These are phyloP conservation scores for Knufia petricola DNA, from an alignment of 2,329 filamentous ascomycete genomes.

Conservation along the genomic window DNA sequence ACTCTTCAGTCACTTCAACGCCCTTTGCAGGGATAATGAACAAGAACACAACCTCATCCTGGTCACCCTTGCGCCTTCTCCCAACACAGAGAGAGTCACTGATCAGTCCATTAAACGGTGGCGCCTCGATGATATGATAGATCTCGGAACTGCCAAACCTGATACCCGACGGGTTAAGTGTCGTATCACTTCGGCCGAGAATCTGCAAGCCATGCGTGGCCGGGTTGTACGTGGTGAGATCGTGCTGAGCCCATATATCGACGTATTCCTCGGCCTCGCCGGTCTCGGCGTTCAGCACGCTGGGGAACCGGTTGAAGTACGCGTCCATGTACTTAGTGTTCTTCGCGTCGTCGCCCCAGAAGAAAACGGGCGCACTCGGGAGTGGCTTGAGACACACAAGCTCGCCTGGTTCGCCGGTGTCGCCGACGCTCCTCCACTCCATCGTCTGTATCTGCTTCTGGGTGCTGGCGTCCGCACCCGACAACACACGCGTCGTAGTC, in stretches of 20 bases:
- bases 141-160: slow-evolving; percentile 40
- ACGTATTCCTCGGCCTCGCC: slow-evolving; percentile 19
- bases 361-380: slow-evolving; percentile 38
- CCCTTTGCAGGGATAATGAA: slow-evolving; percentile 28
- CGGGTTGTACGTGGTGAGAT: slow-evolving; percentile 37
- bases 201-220: slow-evolving; percentile 34
- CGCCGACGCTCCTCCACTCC: slow-evolving; percentile 10
- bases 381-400: slow-evolving; percentile 39
- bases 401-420: slow-evolving; percentile 33
- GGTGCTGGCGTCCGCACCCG: slow-evolving; percentile 7
- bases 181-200: slow-evolving; percentile 38
- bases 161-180: slow-evolving; percentile 40
- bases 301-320: slow-evolving; percentile 37
- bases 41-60: slow-evolving; percentile 33
- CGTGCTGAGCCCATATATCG: slow-evolving; percentile 38
- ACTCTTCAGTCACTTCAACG: slow-evolving; percentile 20
- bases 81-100: slow-evolving; percentile 33
- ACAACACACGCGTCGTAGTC: slow-evolving; percentile 29
- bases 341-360: slow-evolving; percentile 35
- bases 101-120: slow-evolving; percentile 25
- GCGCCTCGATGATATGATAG: slow-evolving; percentile 39
- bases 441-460: not conserved
- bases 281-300: not conserved
- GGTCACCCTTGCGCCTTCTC: slow-evolving; percentile 28
- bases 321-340: slow-evolving; percentile 33